Evolutionary conservation across 768 basidiomycete genomes (phyloP), one percentile per base, ranked within the genome.

Genomic region (Gloeophyllum trabeum): DNA sequence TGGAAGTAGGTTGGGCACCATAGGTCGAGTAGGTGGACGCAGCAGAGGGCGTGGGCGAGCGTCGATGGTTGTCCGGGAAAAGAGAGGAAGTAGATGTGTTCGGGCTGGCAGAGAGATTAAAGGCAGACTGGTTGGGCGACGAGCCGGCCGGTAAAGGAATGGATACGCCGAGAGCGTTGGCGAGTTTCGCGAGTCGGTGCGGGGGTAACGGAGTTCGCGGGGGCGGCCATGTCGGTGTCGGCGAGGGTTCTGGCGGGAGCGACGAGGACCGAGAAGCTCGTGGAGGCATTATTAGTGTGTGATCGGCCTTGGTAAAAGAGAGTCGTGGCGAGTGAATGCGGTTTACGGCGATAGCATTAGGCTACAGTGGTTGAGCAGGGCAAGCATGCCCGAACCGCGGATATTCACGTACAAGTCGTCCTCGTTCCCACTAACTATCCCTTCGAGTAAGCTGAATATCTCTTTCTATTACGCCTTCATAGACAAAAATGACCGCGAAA

Each of bases 101-200:
- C 10, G 37, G 41, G 28, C 39, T 18, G 40, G 41, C 12, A 48
- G 44, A 35, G 51, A 47, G 39, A 46, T 47, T 16, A 49, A 49
- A 5, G 41, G 40, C 7, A 43, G 43, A 3, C 44, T 22, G 41
- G 45, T 39, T 39, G 44, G 23, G 26, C 44, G 40, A 19, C 35
- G 44, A 42, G 40, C 66, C 61, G 22, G 70, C 67, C 4, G 86
- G 86, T 40, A 83, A 56, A 0, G 87, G 87, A 0, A 78, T 79
- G 3, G 82, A 69, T 26, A 91, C 77, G 36, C 88, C 88, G 35
- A 91, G 76, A 3, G 88, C 87, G 54, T 90, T 90, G 13, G 86
- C 88, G 19, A 91, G 67, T 50, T 81, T 85, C 25, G 84, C 88
- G 6, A 90, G 75, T 10, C 83, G 70, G 50, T 83, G 72, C 4